Conservation (phyloP, 805 yeast species). For the Cyberlindnera xishuangbannaensis region DNA sequence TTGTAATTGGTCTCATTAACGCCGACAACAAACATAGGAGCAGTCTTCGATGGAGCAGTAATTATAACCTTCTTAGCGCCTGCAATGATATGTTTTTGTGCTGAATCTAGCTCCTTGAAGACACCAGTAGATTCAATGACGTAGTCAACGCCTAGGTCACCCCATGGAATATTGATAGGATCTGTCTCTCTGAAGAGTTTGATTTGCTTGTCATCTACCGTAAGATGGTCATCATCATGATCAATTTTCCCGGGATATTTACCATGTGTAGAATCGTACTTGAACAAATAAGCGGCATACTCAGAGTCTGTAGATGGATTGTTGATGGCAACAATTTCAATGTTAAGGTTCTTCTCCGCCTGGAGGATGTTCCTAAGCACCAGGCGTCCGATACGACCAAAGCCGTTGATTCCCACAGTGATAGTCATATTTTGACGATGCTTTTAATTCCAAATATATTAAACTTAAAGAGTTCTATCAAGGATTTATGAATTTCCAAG, state of each 20-base stretch:
- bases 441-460: too few relatives aligned
- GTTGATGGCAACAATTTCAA: constrained; percentile 60
- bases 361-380: constrained; percentile 50
- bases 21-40: constrained; percentile 72
- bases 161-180: constrained; percentile 68
- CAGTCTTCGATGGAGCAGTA: constrained; percentile 67
- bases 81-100: constrained; percentile 63
- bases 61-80: constrained; percentile 72
- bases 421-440: constrained; percentile 36
- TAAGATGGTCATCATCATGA: constrained; percentile 43
- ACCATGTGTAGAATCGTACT: constrained; percentile 71
- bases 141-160: constrained; percentile 51
- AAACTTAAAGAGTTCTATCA: too few relatives aligned
- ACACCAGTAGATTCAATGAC: constrained; percentile 72
- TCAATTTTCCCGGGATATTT: constrained; percentile 53
- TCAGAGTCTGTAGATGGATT: constrained; percentile 66
- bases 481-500: too few relatives aligned
- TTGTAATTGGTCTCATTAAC: constrained; percentile 59
- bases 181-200: constrained; percentile 59
- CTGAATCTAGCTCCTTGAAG: constrained; percentile 59
- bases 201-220: constrained; percentile 46
- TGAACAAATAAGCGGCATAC: constrained; percentile 71
- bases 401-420: constrained; percentile 77
- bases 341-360: constrained; percentile 31
- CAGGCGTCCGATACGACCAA: constrained; percentile 91